phyloP scores from a whole-genome alignment of 1,284 basidiomycete species.

The Earliella scabrosa region DNA sequence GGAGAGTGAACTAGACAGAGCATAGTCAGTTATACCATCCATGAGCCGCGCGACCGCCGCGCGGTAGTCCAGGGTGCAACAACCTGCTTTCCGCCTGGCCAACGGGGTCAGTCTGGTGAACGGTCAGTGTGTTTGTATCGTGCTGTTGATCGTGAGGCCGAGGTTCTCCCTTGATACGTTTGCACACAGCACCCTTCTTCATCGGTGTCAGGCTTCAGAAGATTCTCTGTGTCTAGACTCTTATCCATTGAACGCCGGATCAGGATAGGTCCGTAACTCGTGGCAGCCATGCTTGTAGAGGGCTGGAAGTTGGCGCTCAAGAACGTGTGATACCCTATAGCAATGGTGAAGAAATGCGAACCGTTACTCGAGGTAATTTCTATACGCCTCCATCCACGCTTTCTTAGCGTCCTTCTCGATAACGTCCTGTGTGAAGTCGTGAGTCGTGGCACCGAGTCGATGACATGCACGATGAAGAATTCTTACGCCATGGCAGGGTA shows the following conservation, averaged over 20 bases:
- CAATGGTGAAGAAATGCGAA: not conserved
- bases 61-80: constrained; percentile 4
- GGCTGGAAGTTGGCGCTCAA: too few relatives aligned
- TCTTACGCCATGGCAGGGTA: constrained; percentile 91
- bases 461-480: constrained; percentile 1
- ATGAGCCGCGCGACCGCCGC: constrained; percentile 14
- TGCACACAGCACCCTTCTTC: not conserved
- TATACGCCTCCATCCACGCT: constrained; percentile 62
- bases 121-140: not conserved
- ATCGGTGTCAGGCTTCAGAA: not conserved
- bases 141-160: not conserved
- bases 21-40: not conserved
- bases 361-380: constrained; percentile 35
- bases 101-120: not conserved
- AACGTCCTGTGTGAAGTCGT: constrained; percentile 56
- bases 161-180: not conserved
- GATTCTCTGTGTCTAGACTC: too few relatives aligned
- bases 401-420: constrained; percentile 78
- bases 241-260: not conserved
- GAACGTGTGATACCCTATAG: too few relatives aligned
- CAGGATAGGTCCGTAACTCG: not conserved
- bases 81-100: constrained; percentile 8
- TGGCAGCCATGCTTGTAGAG: not conserved
- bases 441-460: too few relatives aligned
- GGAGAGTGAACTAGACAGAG: not conserved